phyloP scores from a whole-genome alignment of 139 green algal genomes.

The Picochlorum sp. region DNA sequence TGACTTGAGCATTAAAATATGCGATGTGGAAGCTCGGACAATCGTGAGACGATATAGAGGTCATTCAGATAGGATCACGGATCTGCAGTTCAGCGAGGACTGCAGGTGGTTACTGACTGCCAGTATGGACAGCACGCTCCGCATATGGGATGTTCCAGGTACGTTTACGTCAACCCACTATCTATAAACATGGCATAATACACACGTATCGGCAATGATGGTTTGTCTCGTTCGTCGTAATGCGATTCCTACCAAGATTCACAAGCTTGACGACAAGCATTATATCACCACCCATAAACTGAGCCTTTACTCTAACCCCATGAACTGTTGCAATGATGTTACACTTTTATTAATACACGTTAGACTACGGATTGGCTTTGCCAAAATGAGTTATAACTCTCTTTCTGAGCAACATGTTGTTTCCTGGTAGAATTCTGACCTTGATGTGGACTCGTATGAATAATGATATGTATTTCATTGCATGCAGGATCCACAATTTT shows the following conservation, averaged over 20 bases:
- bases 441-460: neutral
- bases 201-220: slow-evolving; percentile 18
- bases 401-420: slow-evolving; percentile 16
- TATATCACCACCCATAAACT: slow-evolving; percentile 43
- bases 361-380: slow-evolving; percentile 29
- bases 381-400: slow-evolving; percentile 23
- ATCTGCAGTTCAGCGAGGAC: slow-evolving; percentile 62
- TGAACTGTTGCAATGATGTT: slow-evolving; percentile 16
- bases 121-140: slow-evolving; percentile 77
- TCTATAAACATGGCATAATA: neutral
- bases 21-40: slow-evolving; percentile 38
- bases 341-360: slow-evolving; percentile 14
- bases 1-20: slow-evolving; percentile 53
- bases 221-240: slow-evolving; percentile 39
- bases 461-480: neutral
- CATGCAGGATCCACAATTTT: slow-evolving; percentile 24
- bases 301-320: slow-evolving; percentile 12
- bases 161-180: neutral
- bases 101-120: slow-evolving; percentile 80
- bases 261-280: slow-evolving; percentile 31
- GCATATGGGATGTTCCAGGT: slow-evolving; percentile 85
- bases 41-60: slow-evolving; percentile 77
- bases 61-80: slow-evolving; percentile 73
- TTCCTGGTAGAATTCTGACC: neutral
- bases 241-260: slow-evolving; percentile 26